Evolutionary conservation across 768 basidiomycete genomes (phyloP).

Genomic region (Panus rudis): DNA sequence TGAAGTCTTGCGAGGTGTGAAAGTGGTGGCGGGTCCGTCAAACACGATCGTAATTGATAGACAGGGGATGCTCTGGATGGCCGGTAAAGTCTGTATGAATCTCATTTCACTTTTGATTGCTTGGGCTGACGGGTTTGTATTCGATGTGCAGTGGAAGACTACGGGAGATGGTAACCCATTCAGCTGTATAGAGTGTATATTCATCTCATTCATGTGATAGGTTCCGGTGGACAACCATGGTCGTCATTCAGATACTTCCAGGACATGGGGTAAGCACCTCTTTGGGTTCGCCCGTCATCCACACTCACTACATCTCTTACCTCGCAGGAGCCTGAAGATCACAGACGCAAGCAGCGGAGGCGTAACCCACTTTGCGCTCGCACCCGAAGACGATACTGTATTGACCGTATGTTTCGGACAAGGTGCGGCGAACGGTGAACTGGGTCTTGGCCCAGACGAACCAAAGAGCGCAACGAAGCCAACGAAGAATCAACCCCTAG

Average conservation of each 20-base stretch:
- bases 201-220: constrained; percentile 20
- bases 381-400: constrained; percentile 65
- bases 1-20: constrained; percentile 49
- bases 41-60: constrained; percentile 80
- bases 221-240: constrained; percentile 85
- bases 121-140: constrained; percentile 3
- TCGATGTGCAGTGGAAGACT: constrained; percentile 71
- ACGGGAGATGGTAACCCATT: constrained; percentile 73
- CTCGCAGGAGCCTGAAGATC: constrained; percentile 70
- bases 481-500: constrained; percentile 58
- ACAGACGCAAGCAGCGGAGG: constrained; percentile 68
- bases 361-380: constrained; percentile 80
- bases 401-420: constrained; percentile 88
- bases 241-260: constrained; percentile 83
- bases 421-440: constrained; percentile 86
- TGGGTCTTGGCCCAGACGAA: constrained; percentile 73
- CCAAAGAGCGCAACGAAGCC: constrained; percentile 87
- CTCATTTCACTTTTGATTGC: neutral
- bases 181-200: neutral
- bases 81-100: constrained; percentile 51
- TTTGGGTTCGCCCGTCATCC: neutral
- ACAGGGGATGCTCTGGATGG: constrained; percentile 84
- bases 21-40: constrained; percentile 73
- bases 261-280: constrained; percentile 63
- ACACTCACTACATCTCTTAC: constrained; percentile 4